Base-by-base conservation (phyloP, 495 filamentous ascomycete genomes). In the Penicillium antarcticum region DNA sequence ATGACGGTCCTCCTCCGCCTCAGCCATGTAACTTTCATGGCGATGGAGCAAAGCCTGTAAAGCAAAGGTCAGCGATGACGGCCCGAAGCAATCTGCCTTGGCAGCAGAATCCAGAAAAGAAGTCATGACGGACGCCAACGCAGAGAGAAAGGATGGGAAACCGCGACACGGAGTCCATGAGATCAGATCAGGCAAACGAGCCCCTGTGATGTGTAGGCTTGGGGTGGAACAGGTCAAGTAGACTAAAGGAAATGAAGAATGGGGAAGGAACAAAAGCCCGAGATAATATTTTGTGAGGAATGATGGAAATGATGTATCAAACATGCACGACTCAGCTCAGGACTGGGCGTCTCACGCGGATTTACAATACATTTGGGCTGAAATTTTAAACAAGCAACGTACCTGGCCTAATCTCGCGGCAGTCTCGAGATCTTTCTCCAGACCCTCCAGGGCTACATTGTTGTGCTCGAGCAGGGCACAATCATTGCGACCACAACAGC, bases 381-480 rank as follows among this genome's bases (percentile, higher is more conserved):
- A 33, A n/a, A 58, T 32, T 51, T 19, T 29, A 48, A 29, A 39
- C 2, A 45, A 53, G 37, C 48, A 38, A 70, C 69, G 55, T 82
- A 95, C 92, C 87, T 96, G 87, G 40, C 92, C 92, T 64, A 97
- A 79, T 53, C 85, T 78, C 31, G 91, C 92, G 11, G 92, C 92
- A 21, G 82, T 88, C 50, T 82, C 81, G 12, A 96, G 87, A 71
- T 97, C 88, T 56, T 84, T 85, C 70, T 98, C 92, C 53, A 97
- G 73, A 45, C 84, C 86, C 60, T 86, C 80, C 17, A 96, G 77
- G 35, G 89, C 83, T n/a, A 76, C 74, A 68, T 85, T 82, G 66
- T 89, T 95, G 61, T 90, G 82, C 67, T 80, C 83, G 48, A 92
- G 78, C 65, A 87, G 89, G 54, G 86, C 82, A 63, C 92, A 97